A percentile compares a stretch with the other conserved stretches of the same genome.
Evolutionary conservation across 148 eudicot genomes (phyloP).

Genomic region (Silene uniflora): DNA sequence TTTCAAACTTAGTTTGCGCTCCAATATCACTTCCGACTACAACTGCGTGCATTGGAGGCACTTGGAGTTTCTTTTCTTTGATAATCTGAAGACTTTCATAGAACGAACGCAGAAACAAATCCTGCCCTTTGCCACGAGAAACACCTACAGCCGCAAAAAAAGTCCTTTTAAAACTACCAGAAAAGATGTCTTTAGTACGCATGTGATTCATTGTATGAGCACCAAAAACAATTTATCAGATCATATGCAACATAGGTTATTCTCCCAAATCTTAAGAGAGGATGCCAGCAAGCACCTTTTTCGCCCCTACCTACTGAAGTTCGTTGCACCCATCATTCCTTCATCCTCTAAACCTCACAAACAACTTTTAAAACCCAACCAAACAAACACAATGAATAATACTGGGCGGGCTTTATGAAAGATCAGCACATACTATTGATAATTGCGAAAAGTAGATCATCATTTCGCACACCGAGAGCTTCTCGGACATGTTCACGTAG

Average conservation of each 20-base stretch:
- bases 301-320: not conserved
- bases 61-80: conserved; percentile 67
- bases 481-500: conserved; percentile 89
- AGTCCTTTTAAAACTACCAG: not conserved
- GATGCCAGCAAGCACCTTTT: not conserved
- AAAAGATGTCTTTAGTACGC: not conserved
- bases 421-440: conserved; percentile 65
- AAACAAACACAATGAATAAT: not conserved
- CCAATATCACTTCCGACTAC: conserved; percentile 92
- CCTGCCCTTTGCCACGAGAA: conserved; percentile 96
- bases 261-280: not conserved
- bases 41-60: conserved; percentile 85
- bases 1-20: conserved; percentile 82
- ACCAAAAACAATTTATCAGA: not conserved
- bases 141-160: conserved; percentile 55
- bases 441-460: conserved; percentile 77
- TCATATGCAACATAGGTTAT: not conserved
- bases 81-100: conserved; percentile 74
- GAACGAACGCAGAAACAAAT: conserved; percentile 77
- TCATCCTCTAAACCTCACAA: not conserved
- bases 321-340: not conserved
- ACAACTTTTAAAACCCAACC: not conserved
- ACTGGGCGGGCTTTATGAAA: not conserved
- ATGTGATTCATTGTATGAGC: not conserved
- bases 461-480: conserved; percentile 85